A percentile compares a stretch with the other conserved stretches of the same genome.
Evolutionary conservation across 2,329 filamentous ascomycete genomes (phyloP).

Genomic region (Colletotrichum eremochloae): DNA sequence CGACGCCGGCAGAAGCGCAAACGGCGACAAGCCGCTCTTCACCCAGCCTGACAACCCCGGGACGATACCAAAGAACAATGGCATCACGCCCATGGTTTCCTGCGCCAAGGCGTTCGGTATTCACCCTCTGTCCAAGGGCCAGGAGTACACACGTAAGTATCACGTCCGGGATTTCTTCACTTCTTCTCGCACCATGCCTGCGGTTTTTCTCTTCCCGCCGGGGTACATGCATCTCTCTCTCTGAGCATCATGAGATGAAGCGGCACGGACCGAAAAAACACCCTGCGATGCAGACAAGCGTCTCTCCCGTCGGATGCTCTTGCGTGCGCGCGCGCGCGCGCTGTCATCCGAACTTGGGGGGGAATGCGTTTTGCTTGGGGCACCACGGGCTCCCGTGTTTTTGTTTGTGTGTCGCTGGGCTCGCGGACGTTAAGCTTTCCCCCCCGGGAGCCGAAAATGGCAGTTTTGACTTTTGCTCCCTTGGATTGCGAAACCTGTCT

Average conservation of each 20-base stretch:
- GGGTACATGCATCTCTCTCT: neutral
- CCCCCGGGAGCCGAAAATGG: neutral
- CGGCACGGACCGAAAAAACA: constrained; percentile 32
- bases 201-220: neutral
- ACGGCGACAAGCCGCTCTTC: constrained; percentile 61
- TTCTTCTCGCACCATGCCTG: neutral
- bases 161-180: neutral
- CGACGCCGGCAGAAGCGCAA: constrained; percentile 58
- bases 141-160: constrained; percentile 62
- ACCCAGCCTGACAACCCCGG: constrained; percentile 46
- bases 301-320: constrained; percentile 13
- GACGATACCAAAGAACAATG: constrained; percentile 49
- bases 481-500: constrained; percentile 37
- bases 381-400: constrained; percentile 32
- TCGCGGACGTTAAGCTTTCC: constrained; percentile 12
- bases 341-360: constrained; percentile 25
- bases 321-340: constrained; percentile 1
- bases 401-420: constrained; percentile 14
- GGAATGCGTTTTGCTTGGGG: neutral
- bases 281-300: constrained; percentile 17
- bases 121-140: constrained; percentile 57
- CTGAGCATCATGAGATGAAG: neutral
- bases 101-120: constrained; percentile 62
- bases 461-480: constrained; percentile 34
- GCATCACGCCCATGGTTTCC: constrained; percentile 52